These are phyloP conservation scores for Cardamine resedifolia DNA, from an alignment of 345 rosid genomes.

Conservation along the genomic window DNA sequence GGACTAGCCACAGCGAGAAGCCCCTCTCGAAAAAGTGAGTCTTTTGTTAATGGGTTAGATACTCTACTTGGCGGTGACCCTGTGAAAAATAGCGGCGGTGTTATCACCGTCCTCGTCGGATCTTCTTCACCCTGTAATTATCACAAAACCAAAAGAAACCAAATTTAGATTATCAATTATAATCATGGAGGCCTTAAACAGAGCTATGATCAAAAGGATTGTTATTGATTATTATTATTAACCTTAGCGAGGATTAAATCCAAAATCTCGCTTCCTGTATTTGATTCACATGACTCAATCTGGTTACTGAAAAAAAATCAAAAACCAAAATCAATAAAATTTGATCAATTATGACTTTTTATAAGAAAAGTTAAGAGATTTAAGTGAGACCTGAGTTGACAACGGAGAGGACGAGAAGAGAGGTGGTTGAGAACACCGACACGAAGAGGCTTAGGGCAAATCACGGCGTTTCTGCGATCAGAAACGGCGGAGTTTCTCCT, in stretches of 20 bases:
- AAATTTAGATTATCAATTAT: not conserved
- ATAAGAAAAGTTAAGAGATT: not conserved
- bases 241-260: slow-evolving; percentile 83
- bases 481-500: slow-evolving; percentile 35
- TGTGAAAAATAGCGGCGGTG: slow-evolving; percentile 69
- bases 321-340: not conserved
- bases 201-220: not conserved
- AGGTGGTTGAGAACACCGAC: slow-evolving; percentile 42
- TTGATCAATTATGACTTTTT: not conserved
- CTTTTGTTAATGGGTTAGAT: slow-evolving; percentile 94
- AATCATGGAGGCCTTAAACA: not conserved
- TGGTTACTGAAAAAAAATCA: slow-evolving; percentile 59
- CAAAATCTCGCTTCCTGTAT: slow-evolving; percentile 60
- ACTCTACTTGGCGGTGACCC: slow-evolving; percentile 99
- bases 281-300: slow-evolving; percentile 48
- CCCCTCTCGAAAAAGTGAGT: slow-evolving; percentile 69
- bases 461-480: slow-evolving; percentile 51
- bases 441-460: slow-evolving; percentile 83
- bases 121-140: slow-evolving; percentile 46
- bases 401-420: slow-evolving; percentile 54
- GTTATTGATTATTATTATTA: not conserved
- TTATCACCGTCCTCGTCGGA: not conserved
- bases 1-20: slow-evolving; percentile 36
- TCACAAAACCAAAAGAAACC: not conserved
- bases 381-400: slow-evolving; percentile 45